Evolutionary conservation across 495 filamentous ascomycete genomes (phyloP).

Genomic region (Aspergillus affinis): DNA sequence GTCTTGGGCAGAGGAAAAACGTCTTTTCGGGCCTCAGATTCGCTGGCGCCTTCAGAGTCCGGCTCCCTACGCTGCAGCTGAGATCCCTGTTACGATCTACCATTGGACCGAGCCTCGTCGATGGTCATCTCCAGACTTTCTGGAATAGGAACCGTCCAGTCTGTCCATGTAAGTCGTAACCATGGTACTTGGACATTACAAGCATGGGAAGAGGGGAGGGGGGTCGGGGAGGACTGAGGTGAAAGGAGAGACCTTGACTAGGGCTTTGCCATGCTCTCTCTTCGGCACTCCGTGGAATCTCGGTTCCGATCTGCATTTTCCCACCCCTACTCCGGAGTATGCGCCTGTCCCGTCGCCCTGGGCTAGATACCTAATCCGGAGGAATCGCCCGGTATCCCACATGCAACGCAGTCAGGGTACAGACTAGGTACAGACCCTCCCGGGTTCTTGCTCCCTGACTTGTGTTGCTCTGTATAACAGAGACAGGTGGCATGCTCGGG

Average conservation of each 20-base stretch:
- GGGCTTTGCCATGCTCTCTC: background rate
- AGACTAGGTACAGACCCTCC: background rate
- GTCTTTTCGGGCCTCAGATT: conserved; percentile 30
- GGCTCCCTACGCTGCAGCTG: conserved; percentile 27
- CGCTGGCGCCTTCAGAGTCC: conserved; percentile 28
- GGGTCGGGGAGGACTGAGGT: background rate
- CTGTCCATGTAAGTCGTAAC: conserved; percentile 18
- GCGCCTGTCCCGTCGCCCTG: conserved; percentile 16
- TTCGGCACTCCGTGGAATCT: background rate
- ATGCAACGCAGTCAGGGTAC: conserved; percentile 7
- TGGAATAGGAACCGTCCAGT: conserved; percentile 22
- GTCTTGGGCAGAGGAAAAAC: conserved; percentile 22
- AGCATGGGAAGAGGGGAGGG: background rate
- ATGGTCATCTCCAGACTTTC: conserved; percentile 28
- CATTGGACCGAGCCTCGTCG: conserved; percentile 36
- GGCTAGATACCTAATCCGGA: conserved; percentile 13
- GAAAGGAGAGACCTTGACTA: background rate
- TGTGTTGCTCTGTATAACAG: background rate
- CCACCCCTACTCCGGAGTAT: conserved; percentile 4
- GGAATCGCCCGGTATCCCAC: conserved; percentile 11
- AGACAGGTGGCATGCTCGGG: conserved; percentile 2
- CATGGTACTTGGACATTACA: conserved; percentile 17
- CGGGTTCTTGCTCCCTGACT: background rate
- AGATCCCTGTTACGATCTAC: conserved; percentile 35
- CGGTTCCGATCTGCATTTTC: conserved; percentile 13